Conservation (phyloP, 1,284 basidiomycete genomes). For the Ceratobasidium papillatum region DNA sequence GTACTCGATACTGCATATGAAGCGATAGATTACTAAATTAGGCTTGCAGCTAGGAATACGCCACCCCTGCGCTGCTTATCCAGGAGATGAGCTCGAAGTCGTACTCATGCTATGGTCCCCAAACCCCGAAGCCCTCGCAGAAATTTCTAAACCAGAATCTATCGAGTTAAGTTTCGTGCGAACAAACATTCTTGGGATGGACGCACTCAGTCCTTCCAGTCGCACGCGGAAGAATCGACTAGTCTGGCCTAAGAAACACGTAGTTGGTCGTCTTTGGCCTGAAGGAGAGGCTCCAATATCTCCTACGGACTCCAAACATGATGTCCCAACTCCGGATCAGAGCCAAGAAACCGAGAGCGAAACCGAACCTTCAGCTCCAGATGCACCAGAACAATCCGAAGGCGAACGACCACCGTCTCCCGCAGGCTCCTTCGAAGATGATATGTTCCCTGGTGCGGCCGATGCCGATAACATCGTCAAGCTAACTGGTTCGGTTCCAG, state of each 20-base stretch:
- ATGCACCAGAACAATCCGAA: conserved; percentile 56
- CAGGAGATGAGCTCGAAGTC: conserved; percentile 10
- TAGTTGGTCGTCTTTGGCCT: conserved; percentile 13
- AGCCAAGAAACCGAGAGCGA: not conserved
- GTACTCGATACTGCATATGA: not conserved
- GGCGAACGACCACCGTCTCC: conserved; percentile 51
- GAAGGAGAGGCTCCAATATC: conserved; percentile 13
- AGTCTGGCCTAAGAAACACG: conserved; percentile 6
- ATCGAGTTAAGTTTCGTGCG: conserved; percentile 23
- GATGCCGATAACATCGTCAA: conserved; percentile 52
- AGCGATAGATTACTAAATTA: not conserved
- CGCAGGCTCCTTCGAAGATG: not conserved
- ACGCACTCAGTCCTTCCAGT: conserved; percentile 37
- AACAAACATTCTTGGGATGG: conserved; percentile 24
- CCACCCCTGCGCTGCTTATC: conserved; percentile 1
- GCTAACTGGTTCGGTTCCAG: conserved; percentile 16
- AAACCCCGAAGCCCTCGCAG: conserved; percentile 1
- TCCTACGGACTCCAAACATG: not conserved
- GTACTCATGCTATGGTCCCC: conserved; percentile 19
- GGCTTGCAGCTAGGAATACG: conserved; percentile 12
- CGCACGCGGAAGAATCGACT: conserved; percentile 20
- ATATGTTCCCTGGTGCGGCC: conserved; percentile 60
- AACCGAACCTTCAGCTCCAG: not conserved
- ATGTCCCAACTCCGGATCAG: not conserved
- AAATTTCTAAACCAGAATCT: conserved; percentile 19